These are phyloP conservation scores for Actinomucor elegans DNA, from an alignment of 371 early-diverging fungal species.

Conservation along the genomic window DNA sequence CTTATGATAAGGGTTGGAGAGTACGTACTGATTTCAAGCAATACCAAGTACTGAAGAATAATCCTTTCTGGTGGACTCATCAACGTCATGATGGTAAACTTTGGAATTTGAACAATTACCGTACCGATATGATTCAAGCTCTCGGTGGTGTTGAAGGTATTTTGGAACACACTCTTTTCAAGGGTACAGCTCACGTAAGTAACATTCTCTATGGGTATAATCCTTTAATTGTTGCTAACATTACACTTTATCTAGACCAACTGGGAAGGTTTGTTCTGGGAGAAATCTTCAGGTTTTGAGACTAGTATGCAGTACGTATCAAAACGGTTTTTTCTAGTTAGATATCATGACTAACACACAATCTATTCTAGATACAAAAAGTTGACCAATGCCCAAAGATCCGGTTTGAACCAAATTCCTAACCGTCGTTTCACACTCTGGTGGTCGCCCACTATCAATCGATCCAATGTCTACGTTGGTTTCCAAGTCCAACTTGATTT, in stretches of 20 bases:
- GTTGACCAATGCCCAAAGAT: constrained; percentile 98
- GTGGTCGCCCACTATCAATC: constrained; percentile 99
- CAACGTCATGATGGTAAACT: constrained; percentile 96
- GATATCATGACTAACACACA: too few relatives aligned
- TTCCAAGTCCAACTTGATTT: constrained; percentile 99
- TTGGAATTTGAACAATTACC: constrained; percentile 96
- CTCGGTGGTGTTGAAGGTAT: constrained; percentile 99
- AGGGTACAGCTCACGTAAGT: constrained; percentile 96
- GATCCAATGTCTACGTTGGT: constrained; percentile 95
- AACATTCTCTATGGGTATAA: too few relatives aligned
- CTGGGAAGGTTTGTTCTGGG: constrained; percentile 97
- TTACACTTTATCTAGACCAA: too few relatives aligned
- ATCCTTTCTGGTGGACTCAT: constrained; percentile 97
- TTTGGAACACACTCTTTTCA: constrained; percentile 97
- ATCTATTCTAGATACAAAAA: too few relatives aligned
- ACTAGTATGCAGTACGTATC: too few relatives aligned
- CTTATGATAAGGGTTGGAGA: constrained; percentile 99
- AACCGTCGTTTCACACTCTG: constrained; percentile 99
- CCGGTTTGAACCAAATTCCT: constrained; percentile 98
- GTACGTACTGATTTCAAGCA: constrained; percentile 97
- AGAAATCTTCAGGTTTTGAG: constrained; percentile 42
- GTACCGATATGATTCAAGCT: constrained; percentile 98
- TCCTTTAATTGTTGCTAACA: too few relatives aligned
- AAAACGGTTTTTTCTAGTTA: too few relatives aligned
- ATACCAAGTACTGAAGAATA: constrained; percentile 93